Conservation (phyloP, 371 early-diverging fungal species). For the Mortierella polycephala region DNA sequence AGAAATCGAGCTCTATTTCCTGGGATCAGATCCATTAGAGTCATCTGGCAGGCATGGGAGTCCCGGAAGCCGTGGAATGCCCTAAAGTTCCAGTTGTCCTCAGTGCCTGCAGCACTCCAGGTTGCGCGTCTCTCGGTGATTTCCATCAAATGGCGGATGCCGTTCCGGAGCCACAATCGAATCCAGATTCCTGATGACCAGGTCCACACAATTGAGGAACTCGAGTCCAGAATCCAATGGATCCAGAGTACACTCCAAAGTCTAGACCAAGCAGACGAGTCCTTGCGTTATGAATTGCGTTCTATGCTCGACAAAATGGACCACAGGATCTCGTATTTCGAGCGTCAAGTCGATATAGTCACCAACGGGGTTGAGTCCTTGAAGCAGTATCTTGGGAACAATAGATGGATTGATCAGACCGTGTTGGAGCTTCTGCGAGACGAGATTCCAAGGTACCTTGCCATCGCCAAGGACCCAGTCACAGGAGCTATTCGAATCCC, state of each 20-base stretch:
- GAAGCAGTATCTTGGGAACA: background rate
- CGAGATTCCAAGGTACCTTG: conserved; percentile 16
- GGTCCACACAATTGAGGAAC: conserved; percentile 4
- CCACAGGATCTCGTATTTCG: background rate
- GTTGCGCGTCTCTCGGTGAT: too few species aligned
- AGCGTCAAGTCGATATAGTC: background rate
- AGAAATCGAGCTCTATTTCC: too few species aligned
- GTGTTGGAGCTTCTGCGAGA: conserved; percentile 4
- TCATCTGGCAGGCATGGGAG: too few species aligned
- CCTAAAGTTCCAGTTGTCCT: too few species aligned
- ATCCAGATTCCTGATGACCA: conserved; percentile 1
- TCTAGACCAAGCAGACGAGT: conserved; percentile 1
- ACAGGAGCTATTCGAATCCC: conserved; percentile 14
- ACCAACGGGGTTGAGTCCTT: background rate
- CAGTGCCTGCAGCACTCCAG: too few species aligned
- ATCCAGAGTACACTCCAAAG: conserved; percentile 12
- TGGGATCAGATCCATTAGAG: too few species aligned
- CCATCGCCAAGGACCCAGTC: conserved; percentile 6
- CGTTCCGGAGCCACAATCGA: background rate
- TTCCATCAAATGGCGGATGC: too few species aligned
- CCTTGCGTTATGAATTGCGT: background rate
- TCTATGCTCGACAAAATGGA: background rate
- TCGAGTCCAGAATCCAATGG: conserved; percentile 17
- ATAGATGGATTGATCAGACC: conserved; percentile 20
- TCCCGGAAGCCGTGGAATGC: too few species aligned